A percentile compares a stretch with the other conserved stretches of the same genome.
Evolutionary conservation across 1,284 basidiomycete genomes (phyloP).

Genomic region (Schizopora paradoxa): DNA sequence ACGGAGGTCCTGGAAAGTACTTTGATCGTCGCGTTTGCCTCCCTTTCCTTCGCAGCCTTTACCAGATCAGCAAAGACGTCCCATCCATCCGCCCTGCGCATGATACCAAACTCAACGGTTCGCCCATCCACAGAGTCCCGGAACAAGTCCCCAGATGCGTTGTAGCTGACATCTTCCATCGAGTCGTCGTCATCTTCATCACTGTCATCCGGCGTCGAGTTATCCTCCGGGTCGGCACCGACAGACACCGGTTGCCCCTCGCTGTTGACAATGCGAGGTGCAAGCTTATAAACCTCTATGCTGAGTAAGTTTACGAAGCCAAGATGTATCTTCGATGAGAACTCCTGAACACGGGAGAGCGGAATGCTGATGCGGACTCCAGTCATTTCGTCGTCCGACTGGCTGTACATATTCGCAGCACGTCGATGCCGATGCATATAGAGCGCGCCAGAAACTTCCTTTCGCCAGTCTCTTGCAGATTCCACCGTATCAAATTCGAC

Average conservation of each 20-base stretch:
- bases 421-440: slow-evolving; percentile 43
- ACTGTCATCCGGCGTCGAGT: background rate
- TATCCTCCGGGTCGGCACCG: background rate
- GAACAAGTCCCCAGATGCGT: too few relatives aligned
- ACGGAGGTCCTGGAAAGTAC: slow-evolving; percentile 25
- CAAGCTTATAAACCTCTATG: background rate
- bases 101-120: slow-evolving; percentile 6
- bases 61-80: slow-evolving; percentile 8
- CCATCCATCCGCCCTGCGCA: slow-evolving; percentile 2
- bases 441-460: slow-evolving; percentile 42
- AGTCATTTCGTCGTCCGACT: slow-evolving; percentile 33
- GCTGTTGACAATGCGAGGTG: too few relatives aligned
- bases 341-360: slow-evolving; percentile 38
- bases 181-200: slow-evolving; percentile 2
- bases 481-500: slow-evolving; percentile 57
- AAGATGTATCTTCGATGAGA: slow-evolving; percentile 14
- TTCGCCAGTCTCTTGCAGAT: slow-evolving; percentile 55
- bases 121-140: slow-evolving; percentile 1
- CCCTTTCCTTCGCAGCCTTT: slow-evolving; percentile 27
- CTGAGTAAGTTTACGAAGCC: slow-evolving; percentile 17
- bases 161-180: background rate
- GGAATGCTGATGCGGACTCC: slow-evolving; percentile 55
- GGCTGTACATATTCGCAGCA: slow-evolving; percentile 28
- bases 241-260: too few relatives aligned
- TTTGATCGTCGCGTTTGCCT: slow-evolving; percentile 16